Conservation (phyloP, 2,329 filamentous ascomycete species). For the Ploettnerulaceae sp. region DNA sequence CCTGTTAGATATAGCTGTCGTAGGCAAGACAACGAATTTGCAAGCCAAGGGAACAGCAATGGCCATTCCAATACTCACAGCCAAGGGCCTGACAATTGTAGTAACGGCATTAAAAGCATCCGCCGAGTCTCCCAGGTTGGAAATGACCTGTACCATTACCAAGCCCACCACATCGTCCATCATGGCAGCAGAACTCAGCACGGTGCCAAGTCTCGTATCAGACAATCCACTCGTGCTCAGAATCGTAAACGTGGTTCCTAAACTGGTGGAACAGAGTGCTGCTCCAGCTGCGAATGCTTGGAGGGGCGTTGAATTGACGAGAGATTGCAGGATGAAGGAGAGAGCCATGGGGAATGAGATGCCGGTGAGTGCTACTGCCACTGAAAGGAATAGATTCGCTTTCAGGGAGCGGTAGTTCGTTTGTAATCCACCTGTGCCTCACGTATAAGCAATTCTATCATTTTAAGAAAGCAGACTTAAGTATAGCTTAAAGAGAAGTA, state of each 20-base stretch:
- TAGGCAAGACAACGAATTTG: background rate
- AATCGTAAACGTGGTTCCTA: slow-evolving; percentile 66
- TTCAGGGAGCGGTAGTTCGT: slow-evolving; percentile 39
- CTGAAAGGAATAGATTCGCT: slow-evolving; percentile 55
- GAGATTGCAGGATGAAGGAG: slow-evolving; percentile 46
- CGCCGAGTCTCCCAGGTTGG: slow-evolving; percentile 48
- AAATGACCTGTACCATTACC: slow-evolving; percentile 72
- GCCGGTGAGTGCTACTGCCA: slow-evolving; percentile 59
- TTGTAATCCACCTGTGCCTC: slow-evolving; percentile 31
- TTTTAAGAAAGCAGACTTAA: no score
- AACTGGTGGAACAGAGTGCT: slow-evolving; percentile 66
- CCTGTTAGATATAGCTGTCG: background rate
- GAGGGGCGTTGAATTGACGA: slow-evolving; percentile 27
- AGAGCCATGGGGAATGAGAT: slow-evolving; percentile 59
- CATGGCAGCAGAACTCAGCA: slow-evolving; percentile 70
- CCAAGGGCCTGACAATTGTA: slow-evolving; percentile 41
- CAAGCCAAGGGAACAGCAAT: background rate
- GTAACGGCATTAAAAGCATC: slow-evolving; percentile 19
- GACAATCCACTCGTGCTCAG: slow-evolving; percentile 55
- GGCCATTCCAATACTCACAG: slow-evolving; percentile 31
- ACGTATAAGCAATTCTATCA: no score
- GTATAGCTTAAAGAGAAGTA: no score
- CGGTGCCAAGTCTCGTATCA: slow-evolving; percentile 51
- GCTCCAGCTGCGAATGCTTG: slow-evolving; percentile 65
- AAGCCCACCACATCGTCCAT: slow-evolving; percentile 76